Base-by-base conservation (phyloP, 192 early-diverging fungal genomes). In the Umbelopsis vinacea region DNA sequence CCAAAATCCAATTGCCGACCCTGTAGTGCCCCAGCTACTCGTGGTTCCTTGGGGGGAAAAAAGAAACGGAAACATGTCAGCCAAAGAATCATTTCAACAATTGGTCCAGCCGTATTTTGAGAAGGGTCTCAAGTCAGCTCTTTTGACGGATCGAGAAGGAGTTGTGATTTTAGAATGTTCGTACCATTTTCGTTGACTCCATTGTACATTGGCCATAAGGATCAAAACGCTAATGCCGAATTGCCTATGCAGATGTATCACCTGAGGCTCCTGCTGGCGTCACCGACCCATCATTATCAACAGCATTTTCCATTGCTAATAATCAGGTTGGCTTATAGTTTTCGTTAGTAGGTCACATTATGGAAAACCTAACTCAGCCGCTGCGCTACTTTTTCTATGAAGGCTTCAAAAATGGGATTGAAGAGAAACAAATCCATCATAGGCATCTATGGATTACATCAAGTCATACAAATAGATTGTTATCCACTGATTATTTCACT, bases 341-440 rank as follows among this genome's bases (percentile, higher is more conserved):
- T 29, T 43, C 2, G 11, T 43, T 43, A 4, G 40, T 43, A 11
- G 17, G n/a, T 23, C 1, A 14, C 0, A 11, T 26, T 2, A 37
- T 23, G 38, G 15, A 8, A 19, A 19, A 37, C 4, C 24, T 52
- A 77, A 48, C 71, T 69, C 45, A 46, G 52, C 40, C 4, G 17
- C 6, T 45, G 29, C 29, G 29, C 29, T 29, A 29, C 29, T 29
- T 29, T 29, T 29, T 33, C 24, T 26, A 69, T 54, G 66, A 45
- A 89, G 88, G 82, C 85, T n/a, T 85, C 85, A 10, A 89, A 88
- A 68, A 83, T 90, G 19, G 89, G 89, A 37, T 66, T 90, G 68
- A 82, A 83, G 57, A 81, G 78, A 57, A 90, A 89, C 70, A 86
- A 84, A 66, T 80, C 80, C 33, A 88, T 90, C 55, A 76, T 90